phyloP scores from a whole-genome alignment of 371 early-diverging fungal genomes.

The Mortierella sp. region DNA sequence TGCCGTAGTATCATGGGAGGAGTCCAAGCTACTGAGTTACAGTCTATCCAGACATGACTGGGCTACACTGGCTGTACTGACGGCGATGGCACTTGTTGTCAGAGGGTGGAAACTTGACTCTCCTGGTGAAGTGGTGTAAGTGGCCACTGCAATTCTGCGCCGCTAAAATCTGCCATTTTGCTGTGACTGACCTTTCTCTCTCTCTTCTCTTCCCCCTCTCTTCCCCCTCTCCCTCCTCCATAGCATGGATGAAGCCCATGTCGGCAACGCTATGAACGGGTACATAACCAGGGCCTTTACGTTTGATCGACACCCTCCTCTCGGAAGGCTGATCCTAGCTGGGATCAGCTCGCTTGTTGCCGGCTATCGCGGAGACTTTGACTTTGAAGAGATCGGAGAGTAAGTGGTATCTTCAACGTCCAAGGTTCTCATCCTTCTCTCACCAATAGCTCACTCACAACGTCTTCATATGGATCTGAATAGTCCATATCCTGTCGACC shows the following conservation, averaged over 20 bases:
- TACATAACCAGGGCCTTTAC: constrained; percentile 94
- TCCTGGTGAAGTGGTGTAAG: constrained; percentile 30
- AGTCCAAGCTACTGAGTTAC: neutral
- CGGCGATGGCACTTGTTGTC: constrained; percentile 10
- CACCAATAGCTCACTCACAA: neutral
- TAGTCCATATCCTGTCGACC: constrained; percentile 1
- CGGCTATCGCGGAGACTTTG: constrained; percentile 21
- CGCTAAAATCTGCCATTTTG: neutral
- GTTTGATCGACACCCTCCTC: constrained; percentile 99
- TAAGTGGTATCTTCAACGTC: constrained; percentile 5
- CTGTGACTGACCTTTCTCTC: neutral
- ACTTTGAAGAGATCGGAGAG: constrained; percentile 29
- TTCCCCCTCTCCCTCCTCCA: no score
- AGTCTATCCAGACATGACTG: constrained; percentile 4
- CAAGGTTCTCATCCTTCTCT: neutral
- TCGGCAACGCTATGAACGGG: constrained; percentile 23
- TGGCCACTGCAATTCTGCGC: no score
- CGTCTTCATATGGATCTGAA: neutral
- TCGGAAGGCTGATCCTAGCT: constrained; percentile 98
- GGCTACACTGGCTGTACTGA: constrained; percentile 4
- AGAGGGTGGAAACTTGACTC: constrained; percentile 28
- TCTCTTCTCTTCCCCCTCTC: neutral
- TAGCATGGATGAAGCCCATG: constrained; percentile 26
- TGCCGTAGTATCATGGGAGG: neutral
- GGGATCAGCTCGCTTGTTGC: constrained; percentile 3